Evolutionary conservation across 805 yeast genomes (phyloP), one percentile per base, ranked within the genome.

Genomic region (Isabelozyma gotoi): DNA sequence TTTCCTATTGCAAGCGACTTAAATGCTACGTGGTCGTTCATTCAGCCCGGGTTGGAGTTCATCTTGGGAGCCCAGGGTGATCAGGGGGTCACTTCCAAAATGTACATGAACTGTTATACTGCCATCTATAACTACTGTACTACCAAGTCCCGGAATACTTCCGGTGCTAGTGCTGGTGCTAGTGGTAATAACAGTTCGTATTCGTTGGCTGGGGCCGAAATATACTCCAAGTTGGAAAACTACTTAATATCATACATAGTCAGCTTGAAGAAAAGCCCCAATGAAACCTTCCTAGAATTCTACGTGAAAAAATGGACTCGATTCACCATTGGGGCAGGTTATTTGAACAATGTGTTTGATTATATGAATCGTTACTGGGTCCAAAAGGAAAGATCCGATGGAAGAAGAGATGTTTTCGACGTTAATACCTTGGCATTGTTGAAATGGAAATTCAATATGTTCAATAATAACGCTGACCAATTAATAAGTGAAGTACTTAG

Each of bases 361-460:
- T 94, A 94, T 65, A 82, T 94, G 79, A 94, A 94, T 65, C 79
- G 98, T 48, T 94, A 92, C 67, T 94, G 99, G 99, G 97, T 95
- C 36, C 87, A 86, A 54, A 91, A 95, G 59, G 98, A 92, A 65
- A 78, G 98, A 58, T 85, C 89, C 35, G 97, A 92, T 61, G 97
- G 97, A 14, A 81, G 88, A 56, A 78, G 90, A 50, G 90, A 88
- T 57, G 83, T 94, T 37, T 89, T 82, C 63, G 99, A 94, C 64
- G 95, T 95, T 17, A 84, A 90, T 60, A 89, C 97, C 4, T 73
- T 94, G 50, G 86, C 96, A 40, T 71, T 92, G 41, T 75, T 90
- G 52, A 84, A 88, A 39, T 94, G 99, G 99, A 84, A 86, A 58
- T 81, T 82, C 46, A 80, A 81, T 46, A 77, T 94, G 80, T 92